Conservation (phyloP, 305 asterid genomes). For the Fraxinus paxiana region DNA sequence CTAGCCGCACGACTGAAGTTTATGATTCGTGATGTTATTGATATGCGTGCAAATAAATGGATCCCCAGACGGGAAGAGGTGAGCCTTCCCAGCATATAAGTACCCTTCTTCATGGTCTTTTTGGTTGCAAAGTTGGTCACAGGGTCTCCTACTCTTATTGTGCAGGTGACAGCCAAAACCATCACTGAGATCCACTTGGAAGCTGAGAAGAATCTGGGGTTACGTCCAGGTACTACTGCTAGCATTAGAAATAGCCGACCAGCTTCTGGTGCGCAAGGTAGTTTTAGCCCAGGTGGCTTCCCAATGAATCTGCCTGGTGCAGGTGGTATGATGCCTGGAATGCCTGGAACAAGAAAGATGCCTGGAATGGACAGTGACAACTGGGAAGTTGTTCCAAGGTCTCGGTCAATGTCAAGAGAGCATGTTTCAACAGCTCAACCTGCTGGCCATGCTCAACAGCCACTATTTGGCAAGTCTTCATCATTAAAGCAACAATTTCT, state of each 20-base stretch:
- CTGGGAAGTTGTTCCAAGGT: slow-evolving; percentile 74
- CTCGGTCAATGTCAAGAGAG: slow-evolving; percentile 69
- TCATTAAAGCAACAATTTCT: slow-evolving; percentile 17
- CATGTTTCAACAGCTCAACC: slow-evolving; percentile 33
- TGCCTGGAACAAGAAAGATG: slow-evolving; percentile 81
- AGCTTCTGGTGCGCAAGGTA: slow-evolving; percentile 44
- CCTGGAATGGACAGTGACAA: slow-evolving; percentile 62
- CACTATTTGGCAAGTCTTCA: slow-evolving; percentile 30
- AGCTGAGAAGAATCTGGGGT: slow-evolving; percentile 65
- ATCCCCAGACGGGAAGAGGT: slow-evolving; percentile 94
- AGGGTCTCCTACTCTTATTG: slow-evolving; percentile 9
- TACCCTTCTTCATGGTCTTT: slow-evolving; percentile 5
- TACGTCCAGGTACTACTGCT: slow-evolving; percentile 53
- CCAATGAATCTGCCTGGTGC: slow-evolving; percentile 62
- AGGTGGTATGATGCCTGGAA: slow-evolving; percentile 90
- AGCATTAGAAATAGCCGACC: slow-evolving; percentile 48
- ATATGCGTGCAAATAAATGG: slow-evolving; percentile 78
- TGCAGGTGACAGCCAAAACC: slow-evolving; percentile 67
- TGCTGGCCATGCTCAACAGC: slow-evolving; percentile 33
- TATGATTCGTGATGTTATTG: slow-evolving; percentile 77
- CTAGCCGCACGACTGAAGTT: slow-evolving; percentile 69
- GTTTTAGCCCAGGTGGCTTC: slow-evolving; percentile 49
- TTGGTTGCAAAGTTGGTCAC: slow-evolving; percentile 22
- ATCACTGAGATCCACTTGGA: slow-evolving; percentile 71
- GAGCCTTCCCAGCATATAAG: slow-evolving; percentile 20